Conservation (phyloP, 257 asterid species). For the Misopates orontium region DNA sequence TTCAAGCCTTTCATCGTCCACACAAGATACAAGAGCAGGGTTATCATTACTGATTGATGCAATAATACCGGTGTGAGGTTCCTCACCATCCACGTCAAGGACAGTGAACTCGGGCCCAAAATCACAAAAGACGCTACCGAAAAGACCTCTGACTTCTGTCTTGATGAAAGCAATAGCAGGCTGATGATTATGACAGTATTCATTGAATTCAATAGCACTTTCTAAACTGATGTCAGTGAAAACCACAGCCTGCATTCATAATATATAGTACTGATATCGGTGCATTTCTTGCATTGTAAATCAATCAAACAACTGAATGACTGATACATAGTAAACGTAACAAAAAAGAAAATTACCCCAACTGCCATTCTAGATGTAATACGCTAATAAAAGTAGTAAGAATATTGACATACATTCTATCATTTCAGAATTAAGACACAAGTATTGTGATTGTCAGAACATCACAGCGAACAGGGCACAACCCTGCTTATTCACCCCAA, state of each 20-base stretch:
- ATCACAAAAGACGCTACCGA: constrained; percentile 84
- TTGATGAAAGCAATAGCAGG: constrained; percentile 90
- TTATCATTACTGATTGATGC: constrained; percentile 86
- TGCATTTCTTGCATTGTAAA: no score
- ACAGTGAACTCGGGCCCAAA: constrained; percentile 92
- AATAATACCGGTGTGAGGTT: constrained; percentile 89
- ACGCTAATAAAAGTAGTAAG: no score
- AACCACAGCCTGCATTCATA: constrained; percentile 76
- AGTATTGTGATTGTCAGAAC: no score
- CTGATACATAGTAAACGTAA: no score
- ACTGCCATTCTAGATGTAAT: no score
- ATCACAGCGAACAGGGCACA: no score
- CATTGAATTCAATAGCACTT: constrained; percentile 67
- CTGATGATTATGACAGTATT: constrained; percentile 81
- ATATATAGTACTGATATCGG: neutral
- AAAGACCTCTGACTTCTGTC: constrained; percentile 88
- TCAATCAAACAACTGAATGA: no score
- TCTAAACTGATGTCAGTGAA: constrained; percentile 65
- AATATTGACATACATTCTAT: no score
- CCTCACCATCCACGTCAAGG: constrained; percentile 89
- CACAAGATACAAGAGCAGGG: constrained; percentile 83
- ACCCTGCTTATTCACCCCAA: no score
- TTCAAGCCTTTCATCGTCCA: constrained; percentile 96
- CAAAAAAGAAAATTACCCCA: no score
- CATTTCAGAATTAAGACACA: no score